Percentiles rank a stretch among this genome's conserved stretches.
phyloP scores from a whole-genome alignment of 306 rosid species.

The Corylus heterophylla region DNA sequence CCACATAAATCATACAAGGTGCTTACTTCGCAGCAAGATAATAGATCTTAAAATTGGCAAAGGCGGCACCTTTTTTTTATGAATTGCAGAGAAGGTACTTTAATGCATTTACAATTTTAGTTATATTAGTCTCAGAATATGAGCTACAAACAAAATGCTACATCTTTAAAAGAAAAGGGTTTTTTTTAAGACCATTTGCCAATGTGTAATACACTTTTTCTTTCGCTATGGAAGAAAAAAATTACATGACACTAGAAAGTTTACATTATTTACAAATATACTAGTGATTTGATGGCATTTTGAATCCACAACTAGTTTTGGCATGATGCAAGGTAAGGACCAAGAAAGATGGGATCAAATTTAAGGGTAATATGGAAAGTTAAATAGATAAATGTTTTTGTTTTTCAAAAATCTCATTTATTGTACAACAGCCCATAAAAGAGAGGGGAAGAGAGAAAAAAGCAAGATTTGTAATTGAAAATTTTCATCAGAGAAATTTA shows the following conservation, averaged over 20 bases:
- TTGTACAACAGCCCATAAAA: not conserved
- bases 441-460: not conserved
- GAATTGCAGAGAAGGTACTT: too few relatives aligned
- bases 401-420: not conserved
- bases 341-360: not conserved
- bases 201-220: not conserved
- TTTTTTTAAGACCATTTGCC: not conserved
- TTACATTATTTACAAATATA: not conserved
- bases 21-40: not conserved
- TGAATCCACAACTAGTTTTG: not conserved
- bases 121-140: not conserved
- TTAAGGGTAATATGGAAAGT: not conserved
- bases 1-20: not conserved
- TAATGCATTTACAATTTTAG: too few relatives aligned
- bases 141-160: not conserved
- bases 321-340: not conserved
- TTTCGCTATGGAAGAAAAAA: too few relatives aligned
- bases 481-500: conserved; percentile 1
- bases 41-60: not conserved
- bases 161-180: not conserved
- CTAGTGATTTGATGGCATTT: not conserved
- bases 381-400: not conserved
- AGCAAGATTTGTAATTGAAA: not conserved
- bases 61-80: not conserved
- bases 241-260: not conserved